These are phyloP conservation scores for Termitomyces bulborhizus DNA, from an alignment of 768 basidiomycete species.

Conservation along the genomic window DNA sequence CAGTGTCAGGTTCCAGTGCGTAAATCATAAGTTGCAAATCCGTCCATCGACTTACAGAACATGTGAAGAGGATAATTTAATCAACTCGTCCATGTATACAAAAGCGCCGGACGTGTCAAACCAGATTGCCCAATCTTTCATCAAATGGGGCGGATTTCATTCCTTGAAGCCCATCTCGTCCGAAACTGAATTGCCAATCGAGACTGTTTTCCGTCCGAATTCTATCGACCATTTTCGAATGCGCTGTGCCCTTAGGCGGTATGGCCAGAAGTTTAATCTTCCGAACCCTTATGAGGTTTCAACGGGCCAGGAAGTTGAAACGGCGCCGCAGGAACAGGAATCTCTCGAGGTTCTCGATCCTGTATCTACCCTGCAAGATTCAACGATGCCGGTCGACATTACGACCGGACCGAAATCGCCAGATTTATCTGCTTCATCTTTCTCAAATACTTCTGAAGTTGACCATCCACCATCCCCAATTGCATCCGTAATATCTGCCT, in stretches of 20 bases:
- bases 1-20: constrained; percentile 16
- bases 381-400: constrained; percentile 7
- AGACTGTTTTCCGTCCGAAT: constrained; percentile 17
- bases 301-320: neutral
- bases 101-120: neutral
- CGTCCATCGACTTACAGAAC: neutral
- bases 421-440: neutral
- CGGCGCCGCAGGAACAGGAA: constrained; percentile 11
- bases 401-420: neutral
- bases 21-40: neutral
- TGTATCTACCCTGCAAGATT: constrained; percentile 6
- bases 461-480: neutral
- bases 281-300: constrained; percentile 22
- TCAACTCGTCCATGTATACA: neutral
- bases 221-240: constrained; percentile 22
- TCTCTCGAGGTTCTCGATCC: constrained; percentile 7
- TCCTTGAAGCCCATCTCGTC: constrained; percentile 22
- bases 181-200: constrained; percentile 15
- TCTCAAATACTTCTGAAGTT: neutral
- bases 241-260: constrained; percentile 21
- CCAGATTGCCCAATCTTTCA: constrained; percentile 13
- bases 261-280: constrained; percentile 11
- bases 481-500: neutral
- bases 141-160: constrained; percentile 34
- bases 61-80: neutral